A percentile compares a stretch with the other conserved stretches of the same genome.
Evolutionary conservation across 179 eudicot species (phyloP).

Genomic region (Camellia oleifera): DNA sequence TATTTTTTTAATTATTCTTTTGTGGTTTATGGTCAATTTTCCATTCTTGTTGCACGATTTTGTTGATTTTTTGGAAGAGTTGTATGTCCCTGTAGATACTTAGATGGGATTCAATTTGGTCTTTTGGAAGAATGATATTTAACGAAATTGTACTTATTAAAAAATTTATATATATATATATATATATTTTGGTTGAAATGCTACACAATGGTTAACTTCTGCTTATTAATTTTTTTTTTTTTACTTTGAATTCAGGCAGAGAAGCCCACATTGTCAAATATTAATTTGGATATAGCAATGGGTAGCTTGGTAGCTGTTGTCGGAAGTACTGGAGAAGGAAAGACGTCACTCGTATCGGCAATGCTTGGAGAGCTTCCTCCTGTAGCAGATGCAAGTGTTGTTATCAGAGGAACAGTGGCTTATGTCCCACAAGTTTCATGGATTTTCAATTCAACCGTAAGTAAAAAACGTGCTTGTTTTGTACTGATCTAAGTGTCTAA

Average conservation of each 20-base stretch:
- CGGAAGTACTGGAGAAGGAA: slow-evolving; percentile 95
- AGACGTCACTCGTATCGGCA: slow-evolving; percentile 84
- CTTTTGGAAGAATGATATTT: no score
- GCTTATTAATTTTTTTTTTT: not conserved
- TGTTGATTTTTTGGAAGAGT: no score
- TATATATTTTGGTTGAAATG: no score
- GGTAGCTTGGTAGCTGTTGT: slow-evolving; percentile 91
- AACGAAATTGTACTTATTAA: no score
- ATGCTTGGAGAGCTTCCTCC: slow-evolving; percentile 95
- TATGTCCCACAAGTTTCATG: slow-evolving; percentile 96
- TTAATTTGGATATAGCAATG: slow-evolving; percentile 68
- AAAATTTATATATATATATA: no score
- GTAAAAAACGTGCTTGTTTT: slow-evolving; percentile 25
- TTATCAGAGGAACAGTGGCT: slow-evolving; percentile 77
- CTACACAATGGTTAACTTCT: no score
- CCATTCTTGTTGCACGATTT: no score
- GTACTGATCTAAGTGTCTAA: not conserved
- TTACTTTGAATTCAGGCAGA: slow-evolving; percentile 47
- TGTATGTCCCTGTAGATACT: no score
- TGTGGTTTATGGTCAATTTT: no score
- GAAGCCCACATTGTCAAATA: slow-evolving; percentile 64
- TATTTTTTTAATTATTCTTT: no score
- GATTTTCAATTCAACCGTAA: slow-evolving; percentile 96
- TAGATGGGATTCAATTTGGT: no score
- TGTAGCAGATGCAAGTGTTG: slow-evolving; percentile 52